These are phyloP conservation scores for Ascochyta koolunga DNA, from an alignment of 2,329 filamentous ascomycete species.

Conservation along the genomic window DNA sequence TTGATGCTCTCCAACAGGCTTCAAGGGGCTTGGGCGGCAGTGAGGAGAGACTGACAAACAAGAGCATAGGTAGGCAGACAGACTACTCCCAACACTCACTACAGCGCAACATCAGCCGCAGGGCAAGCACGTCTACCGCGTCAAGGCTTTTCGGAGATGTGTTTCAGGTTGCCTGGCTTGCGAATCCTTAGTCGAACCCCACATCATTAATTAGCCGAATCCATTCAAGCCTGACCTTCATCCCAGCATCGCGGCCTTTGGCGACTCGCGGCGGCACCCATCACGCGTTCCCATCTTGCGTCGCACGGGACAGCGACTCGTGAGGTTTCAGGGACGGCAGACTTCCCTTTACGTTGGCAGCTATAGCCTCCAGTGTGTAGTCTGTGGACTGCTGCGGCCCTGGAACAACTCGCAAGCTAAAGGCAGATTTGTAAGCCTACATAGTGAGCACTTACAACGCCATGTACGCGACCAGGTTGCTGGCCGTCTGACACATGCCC, in stretches of 20 bases:
- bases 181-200: slow-evolving; percentile 18
- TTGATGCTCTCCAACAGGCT: not conserved
- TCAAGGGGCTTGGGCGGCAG: not conserved
- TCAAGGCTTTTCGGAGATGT: slow-evolving; percentile 1
- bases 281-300: slow-evolving; percentile 2
- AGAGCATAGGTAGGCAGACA: not conserved
- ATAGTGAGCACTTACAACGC: not conserved
- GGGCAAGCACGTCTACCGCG: slow-evolving; percentile 11
- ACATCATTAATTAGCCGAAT: slow-evolving; percentile 17
- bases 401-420: not conserved
- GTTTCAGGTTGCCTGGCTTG: slow-evolving; percentile 18
- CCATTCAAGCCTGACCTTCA: slow-evolving; percentile 19
- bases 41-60: not conserved
- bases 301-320: slow-evolving; percentile 6
- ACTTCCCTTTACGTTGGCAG: not conserved
- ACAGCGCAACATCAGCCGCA: slow-evolving; percentile 18
- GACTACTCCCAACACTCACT: not conserved
- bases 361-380: too few species aligned
- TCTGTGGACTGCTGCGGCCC: too few species aligned
- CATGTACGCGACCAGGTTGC: slow-evolving; percentile 25
- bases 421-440: not conserved
- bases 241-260: slow-evolving; percentile 15
- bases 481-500: slow-evolving; percentile 16
- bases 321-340: not conserved
- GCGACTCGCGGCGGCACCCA: slow-evolving; percentile 6